phyloP scores from a whole-genome alignment of 805 yeast genomes.

The Novakomyces olei region DNA sequence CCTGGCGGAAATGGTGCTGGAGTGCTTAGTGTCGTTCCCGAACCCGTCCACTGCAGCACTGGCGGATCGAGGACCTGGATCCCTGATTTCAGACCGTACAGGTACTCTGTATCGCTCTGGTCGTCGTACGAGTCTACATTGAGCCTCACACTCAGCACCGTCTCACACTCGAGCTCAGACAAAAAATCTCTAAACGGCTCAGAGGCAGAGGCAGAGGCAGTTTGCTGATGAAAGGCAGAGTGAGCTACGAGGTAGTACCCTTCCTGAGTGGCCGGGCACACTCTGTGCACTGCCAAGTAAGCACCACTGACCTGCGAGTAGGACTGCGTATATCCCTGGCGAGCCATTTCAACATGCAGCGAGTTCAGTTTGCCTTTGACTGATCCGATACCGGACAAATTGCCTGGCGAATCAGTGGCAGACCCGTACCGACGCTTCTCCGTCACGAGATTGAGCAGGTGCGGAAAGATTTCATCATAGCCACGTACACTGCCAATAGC shows the following conservation, averaged over 20 bases:
- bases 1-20: constrained; percentile 66
- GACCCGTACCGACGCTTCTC: constrained; percentile 39
- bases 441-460: constrained; percentile 52
- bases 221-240: constrained; percentile 33
- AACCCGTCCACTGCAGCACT: constrained; percentile 14
- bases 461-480: constrained; percentile 78
- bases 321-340: constrained; percentile 57
- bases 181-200: too few species aligned
- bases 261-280: constrained; percentile 58
- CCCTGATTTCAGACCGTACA: constrained; percentile 18
- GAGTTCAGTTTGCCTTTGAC: constrained; percentile 29
- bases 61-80: constrained; percentile 33
- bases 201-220: too few species aligned
- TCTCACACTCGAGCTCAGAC: constrained; percentile 33
- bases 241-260: constrained; percentile 83
- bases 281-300: constrained; percentile 72
- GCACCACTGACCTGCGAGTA: constrained; percentile 88
- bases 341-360: constrained; percentile 19
- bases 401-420: constrained; percentile 13
- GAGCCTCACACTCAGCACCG: neutral
- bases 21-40: constrained; percentile 31
- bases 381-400: constrained; percentile 45
- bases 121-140: neutral
- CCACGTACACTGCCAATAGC: constrained; percentile 92
- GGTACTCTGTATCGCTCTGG: neutral